Base-by-base conservation (phyloP, 1,284 basidiomycete genomes). In the Somion occarium region DNA sequence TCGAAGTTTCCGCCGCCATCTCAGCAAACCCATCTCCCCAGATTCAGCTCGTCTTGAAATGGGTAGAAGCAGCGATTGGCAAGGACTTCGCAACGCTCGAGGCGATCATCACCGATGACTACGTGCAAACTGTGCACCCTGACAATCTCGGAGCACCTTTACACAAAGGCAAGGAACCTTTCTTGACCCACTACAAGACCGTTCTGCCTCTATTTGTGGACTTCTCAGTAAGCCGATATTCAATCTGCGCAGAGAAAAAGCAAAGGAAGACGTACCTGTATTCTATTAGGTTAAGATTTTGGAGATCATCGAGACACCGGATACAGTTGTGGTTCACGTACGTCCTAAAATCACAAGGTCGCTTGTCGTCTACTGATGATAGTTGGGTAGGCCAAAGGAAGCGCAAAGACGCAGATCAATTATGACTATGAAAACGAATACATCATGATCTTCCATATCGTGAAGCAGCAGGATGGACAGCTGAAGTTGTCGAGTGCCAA, bases 361-460 rank as follows among this genome's bases (percentile, higher is more conserved):
- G n/a, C n/a, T n/a, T n/a, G n/a, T n/a, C n/a, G n/a, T n/a, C n/a
- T n/a, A n/a, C n/a, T n/a, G n/a, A n/a, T n/a, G n/a, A n/a, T n/a
- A n/a, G n/a, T n/a, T n/a, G n/a, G n/a, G n/a, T n/a, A n/a, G n/a
- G n/a, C n/a, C n/a, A n/a, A n/a, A n/a, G n/a, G n/a, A n/a, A 24
- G 26, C 43, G 43, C 43, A 19, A 44, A 15, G 43, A 44, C 43
- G 13, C 5, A 44, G 18, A 7, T 19, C 22, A 19, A 19, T 7
- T 4, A 24, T 7, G 22, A 20, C 12, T 44, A 44, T 25, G 19
- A 12, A 20, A 44, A 44, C 43, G 43, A 44, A 19, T 20, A 44
- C 43, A 44, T 44, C 22, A 19, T 44, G 12, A 44, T 44, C 22
- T 44, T 44, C 22, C 12, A 24, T 18, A 5, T 44, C 43, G 43